Conservation (phyloP, 2,329 filamentous ascomycete species). For the Fusarium globosum region DNA sequence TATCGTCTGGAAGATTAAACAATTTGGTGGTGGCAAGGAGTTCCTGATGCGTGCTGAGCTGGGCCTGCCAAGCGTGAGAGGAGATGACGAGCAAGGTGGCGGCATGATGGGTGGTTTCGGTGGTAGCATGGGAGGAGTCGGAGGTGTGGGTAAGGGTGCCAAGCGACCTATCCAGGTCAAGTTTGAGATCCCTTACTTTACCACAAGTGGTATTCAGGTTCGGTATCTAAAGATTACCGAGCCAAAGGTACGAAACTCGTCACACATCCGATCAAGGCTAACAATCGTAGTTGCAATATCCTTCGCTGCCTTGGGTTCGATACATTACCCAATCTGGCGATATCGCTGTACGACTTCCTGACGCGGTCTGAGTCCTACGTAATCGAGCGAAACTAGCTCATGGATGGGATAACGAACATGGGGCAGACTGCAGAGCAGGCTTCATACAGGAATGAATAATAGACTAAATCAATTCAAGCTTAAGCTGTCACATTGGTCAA, state of each 20-base stretch:
- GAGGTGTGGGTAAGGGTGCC: slow-evolving; percentile 79
- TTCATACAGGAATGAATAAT: slow-evolving; percentile 44
- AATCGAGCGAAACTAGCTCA: slow-evolving; percentile 15
- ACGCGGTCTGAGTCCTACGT: slow-evolving; percentile 70
- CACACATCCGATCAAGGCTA: neutral
- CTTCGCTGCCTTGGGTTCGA: slow-evolving; percentile 94
- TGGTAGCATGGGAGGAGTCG: slow-evolving; percentile 93
- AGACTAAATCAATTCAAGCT: slow-evolving; percentile 37
- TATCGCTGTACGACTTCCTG: slow-evolving; percentile 94
- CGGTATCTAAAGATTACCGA: slow-evolving; percentile 99
- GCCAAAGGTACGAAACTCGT: slow-evolving; percentile 81
- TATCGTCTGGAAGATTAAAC: slow-evolving; percentile 99
- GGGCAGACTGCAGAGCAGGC: slow-evolving; percentile 34
- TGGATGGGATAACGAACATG: slow-evolving; percentile 23
- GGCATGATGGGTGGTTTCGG: slow-evolving; percentile 98
- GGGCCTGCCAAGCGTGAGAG: slow-evolving; percentile 91
- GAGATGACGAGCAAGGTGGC: slow-evolving; percentile 93
- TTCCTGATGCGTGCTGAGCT: slow-evolving; percentile 98
- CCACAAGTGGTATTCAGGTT: slow-evolving; percentile 98
- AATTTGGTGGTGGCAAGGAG: slow-evolving; percentile 98
- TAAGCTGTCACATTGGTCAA: neutral
- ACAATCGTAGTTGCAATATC: slow-evolving; percentile 85
- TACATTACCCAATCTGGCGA: slow-evolving; percentile 99
- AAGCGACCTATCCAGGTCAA: slow-evolving; percentile 99
- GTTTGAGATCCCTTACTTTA: slow-evolving; percentile 99